A percentile compares a stretch with the other conserved stretches of the same genome.
These are phyloP conservation scores for Astrothelium subdiscretum DNA, from an alignment of 495 filamentous ascomycete genomes.

Conservation along the genomic window DNA sequence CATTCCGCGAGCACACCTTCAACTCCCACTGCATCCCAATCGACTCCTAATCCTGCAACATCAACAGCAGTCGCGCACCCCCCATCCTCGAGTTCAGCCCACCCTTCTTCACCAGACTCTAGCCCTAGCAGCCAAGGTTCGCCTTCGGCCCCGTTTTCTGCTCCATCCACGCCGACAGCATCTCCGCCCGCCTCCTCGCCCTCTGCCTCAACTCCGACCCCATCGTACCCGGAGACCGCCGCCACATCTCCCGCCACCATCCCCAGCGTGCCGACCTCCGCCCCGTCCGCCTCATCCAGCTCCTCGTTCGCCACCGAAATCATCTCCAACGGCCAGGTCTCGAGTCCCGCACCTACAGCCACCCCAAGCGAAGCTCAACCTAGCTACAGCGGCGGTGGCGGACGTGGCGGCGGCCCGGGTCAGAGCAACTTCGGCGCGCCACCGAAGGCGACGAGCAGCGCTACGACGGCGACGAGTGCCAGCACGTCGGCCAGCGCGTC, in stretches of 20 bases:
- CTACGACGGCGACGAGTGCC: not conserved
- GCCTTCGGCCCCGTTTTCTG: not conserved
- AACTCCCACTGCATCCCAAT: not conserved
- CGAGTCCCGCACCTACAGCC: not conserved
- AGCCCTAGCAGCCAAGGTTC: not conserved
- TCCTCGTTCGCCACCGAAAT: not conserved
- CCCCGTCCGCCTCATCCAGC: too few relatives aligned
- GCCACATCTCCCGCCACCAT: too few relatives aligned
- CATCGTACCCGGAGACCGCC: too few relatives aligned
- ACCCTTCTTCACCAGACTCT: not conserved
- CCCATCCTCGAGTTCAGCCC: not conserved
- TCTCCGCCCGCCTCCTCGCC: not conserved
- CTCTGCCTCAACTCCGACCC: not conserved
- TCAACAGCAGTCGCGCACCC: not conserved
- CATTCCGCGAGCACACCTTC: not conserved
- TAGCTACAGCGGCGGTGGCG: not conserved
- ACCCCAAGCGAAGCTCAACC: not conserved
- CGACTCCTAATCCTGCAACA: not conserved
- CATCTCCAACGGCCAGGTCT: not conserved
- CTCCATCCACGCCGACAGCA: not conserved
- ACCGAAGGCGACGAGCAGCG: not conserved
- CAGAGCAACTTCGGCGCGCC: not conserved
- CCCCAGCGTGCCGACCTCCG: too few relatives aligned
- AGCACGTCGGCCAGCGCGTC: not conserved
- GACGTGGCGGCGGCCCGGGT: not conserved